These are phyloP conservation scores for Epichloe sibirici DNA, from an alignment of 2,329 filamentous ascomycete genomes.

Conservation along the genomic window DNA sequence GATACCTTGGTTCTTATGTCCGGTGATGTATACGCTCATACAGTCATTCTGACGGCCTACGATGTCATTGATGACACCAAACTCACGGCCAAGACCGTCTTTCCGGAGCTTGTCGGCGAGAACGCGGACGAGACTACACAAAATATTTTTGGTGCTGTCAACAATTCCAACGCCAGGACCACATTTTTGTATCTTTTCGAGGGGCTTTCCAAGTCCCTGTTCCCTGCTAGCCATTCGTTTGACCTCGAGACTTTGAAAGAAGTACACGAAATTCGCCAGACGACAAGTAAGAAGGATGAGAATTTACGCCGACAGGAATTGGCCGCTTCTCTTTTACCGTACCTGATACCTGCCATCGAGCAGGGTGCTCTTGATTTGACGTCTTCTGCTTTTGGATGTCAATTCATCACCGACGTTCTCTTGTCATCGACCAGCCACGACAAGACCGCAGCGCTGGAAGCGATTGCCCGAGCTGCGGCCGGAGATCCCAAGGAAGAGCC, in stretches of 20 bases:
- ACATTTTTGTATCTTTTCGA: slow-evolving; percentile 76
- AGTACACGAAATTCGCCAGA: slow-evolving; percentile 64
- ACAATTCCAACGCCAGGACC: slow-evolving; percentile 51
- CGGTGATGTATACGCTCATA: slow-evolving; percentile 64
- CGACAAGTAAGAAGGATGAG: slow-evolving; percentile 87
- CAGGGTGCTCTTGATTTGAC: slow-evolving; percentile 56
- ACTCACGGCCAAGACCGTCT: slow-evolving; percentile 71
- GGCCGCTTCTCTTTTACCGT: slow-evolving; percentile 58
- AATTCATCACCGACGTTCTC: slow-evolving; percentile 73
- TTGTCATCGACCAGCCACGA: slow-evolving; percentile 59
- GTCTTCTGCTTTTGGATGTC: slow-evolving; percentile 69
- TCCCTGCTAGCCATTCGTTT: slow-evolving; percentile 47
- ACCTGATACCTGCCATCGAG: slow-evolving; percentile 62
- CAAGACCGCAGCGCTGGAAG: slow-evolving; percentile 60
- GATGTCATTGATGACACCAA: slow-evolving; percentile 94
- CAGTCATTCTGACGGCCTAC: slow-evolving; percentile 72
- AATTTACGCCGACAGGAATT: slow-evolving; percentile 65
- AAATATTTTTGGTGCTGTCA: slow-evolving; percentile 51
- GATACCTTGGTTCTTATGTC: slow-evolving; percentile 81
- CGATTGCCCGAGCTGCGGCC: slow-evolving; percentile 51
- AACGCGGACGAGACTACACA: slow-evolving; percentile 48
- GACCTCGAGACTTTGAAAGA: slow-evolving; percentile 64
- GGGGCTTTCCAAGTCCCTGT: slow-evolving; percentile 47
- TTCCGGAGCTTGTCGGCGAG: slow-evolving; percentile 73
- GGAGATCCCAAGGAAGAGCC: slow-evolving; percentile 36